phyloP scores from a whole-genome alignment of 441 rosid genomes.

The Populus hybrid region DNA sequence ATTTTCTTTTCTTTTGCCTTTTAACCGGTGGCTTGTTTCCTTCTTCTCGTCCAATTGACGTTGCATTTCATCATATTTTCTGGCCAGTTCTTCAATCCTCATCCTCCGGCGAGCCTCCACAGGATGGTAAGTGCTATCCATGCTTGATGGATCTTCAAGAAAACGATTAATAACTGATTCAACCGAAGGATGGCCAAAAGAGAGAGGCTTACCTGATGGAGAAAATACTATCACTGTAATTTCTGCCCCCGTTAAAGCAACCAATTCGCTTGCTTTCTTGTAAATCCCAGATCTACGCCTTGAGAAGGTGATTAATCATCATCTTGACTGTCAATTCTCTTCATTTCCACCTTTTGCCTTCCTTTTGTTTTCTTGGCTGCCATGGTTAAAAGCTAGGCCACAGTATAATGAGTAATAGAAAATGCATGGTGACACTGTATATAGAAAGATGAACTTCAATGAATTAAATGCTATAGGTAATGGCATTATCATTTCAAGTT shows the following conservation, averaged over 20 bases:
- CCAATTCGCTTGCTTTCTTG: slow-evolving; percentile 30
- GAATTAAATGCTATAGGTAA: too few relatives aligned
- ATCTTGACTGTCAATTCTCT: slow-evolving; percentile 17
- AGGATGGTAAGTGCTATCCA: background rate
- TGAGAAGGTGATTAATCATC: slow-evolving; percentile 25
- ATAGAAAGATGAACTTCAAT: too few relatives aligned
- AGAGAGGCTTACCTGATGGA: slow-evolving; percentile 20
- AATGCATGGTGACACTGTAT: too few relatives aligned
- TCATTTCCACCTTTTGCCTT: slow-evolving; percentile 28
- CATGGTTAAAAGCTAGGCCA: background rate
- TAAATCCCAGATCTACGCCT: slow-evolving; percentile 27
- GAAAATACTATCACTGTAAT: slow-evolving; percentile 22
- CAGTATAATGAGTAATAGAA: too few relatives aligned
- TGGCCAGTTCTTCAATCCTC: background rate
- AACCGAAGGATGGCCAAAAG: slow-evolving; percentile 31
- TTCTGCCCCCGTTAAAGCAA: slow-evolving; percentile 19
- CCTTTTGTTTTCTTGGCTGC: slow-evolving; percentile 22
- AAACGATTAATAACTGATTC: slow-evolving; percentile 4
- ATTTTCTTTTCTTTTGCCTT: background rate
- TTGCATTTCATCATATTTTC: background rate
- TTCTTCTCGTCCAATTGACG: slow-evolving; percentile 1
- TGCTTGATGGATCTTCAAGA: background rate
- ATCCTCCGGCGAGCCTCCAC: slow-evolving; percentile 22
- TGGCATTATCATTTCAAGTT: background rate
- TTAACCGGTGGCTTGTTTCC: background rate